Evolutionary conservation across 2,329 filamentous ascomycete species (phyloP).

Genomic region (Ascosphaera pollenicola): DNA sequence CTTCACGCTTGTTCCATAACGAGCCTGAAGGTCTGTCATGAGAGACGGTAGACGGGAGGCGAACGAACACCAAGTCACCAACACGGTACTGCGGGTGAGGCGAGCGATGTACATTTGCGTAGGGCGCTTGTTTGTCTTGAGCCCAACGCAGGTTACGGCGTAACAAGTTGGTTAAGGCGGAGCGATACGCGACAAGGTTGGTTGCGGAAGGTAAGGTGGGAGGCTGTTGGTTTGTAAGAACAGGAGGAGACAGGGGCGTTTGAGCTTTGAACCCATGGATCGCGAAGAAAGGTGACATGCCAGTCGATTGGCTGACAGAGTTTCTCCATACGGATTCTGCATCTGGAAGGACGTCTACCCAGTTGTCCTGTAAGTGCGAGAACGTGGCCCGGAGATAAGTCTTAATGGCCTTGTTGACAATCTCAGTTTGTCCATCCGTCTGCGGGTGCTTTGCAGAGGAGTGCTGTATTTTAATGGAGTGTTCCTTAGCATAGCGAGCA

Average conservation of each 20-base stretch:
- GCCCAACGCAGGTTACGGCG: not conserved
- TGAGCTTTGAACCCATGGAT: not conserved
- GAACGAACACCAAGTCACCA: conserved; percentile 3
- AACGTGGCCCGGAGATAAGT: conserved; percentile 2
- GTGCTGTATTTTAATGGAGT: not conserved
- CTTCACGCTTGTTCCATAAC: too few species aligned
- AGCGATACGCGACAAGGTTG: too few species aligned
- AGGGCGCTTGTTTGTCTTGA: not conserved
- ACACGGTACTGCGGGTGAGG: not conserved
- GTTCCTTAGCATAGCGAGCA: not conserved
- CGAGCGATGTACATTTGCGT: not conserved
- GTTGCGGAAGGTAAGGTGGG: too few species aligned
- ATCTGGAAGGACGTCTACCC: not conserved
- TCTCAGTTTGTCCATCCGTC: conserved; percentile 5
- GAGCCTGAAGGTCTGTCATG: too few species aligned
- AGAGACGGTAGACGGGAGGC: too few species aligned
- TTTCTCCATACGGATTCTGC: conserved; percentile 1
- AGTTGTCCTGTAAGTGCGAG: conserved; percentile 3
- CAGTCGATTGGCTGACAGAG: not conserved
- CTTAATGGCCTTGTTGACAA: conserved; percentile 4
- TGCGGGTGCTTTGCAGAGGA: conserved; percentile 3
- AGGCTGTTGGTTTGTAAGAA: too few species aligned
- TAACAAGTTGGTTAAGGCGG: not conserved
- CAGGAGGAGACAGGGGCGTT: not conserved
- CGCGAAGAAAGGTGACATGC: conserved; percentile 1